Percentiles rank a stretch among this genome's conserved stretches.
Evolutionary conservation across 2,329 filamentous ascomycete species (phyloP).

Genomic region (Trichoderma koningiopsis): DNA sequence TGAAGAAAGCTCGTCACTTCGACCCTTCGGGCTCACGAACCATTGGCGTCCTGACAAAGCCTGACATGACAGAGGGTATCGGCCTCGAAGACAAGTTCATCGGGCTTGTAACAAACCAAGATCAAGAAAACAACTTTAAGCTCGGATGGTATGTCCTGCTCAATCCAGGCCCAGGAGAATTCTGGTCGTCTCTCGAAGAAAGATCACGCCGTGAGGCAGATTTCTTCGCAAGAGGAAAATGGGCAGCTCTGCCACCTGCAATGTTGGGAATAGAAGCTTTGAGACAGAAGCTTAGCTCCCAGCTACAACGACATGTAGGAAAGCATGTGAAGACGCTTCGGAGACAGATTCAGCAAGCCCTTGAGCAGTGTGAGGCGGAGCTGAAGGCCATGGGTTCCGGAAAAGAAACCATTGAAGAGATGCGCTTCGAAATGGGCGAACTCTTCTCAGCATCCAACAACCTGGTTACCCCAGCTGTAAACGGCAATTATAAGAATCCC

Average conservation of each 20-base stretch:
- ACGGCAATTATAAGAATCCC: conserved; percentile 59
- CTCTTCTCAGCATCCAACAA: conserved; percentile 56
- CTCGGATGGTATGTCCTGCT: conserved; percentile 56
- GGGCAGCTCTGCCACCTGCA: conserved; percentile 49
- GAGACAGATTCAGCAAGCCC: conserved; percentile 53
- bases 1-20: conserved; percentile 54
- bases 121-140: conserved; percentile 53
- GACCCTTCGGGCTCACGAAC: conserved; percentile 53
- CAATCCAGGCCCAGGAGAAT: conserved; percentile 51
- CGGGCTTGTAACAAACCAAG: conserved; percentile 54
- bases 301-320: conserved; percentile 55
- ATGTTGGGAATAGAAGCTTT: conserved; percentile 52
- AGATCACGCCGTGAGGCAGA: conserved; percentile 48
- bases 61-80: conserved; percentile 55
- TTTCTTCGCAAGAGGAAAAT: conserved; percentile 54
- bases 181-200: conserved; percentile 47
- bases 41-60: conserved; percentile 56
- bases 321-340: conserved; percentile 54
- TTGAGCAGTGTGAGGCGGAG: conserved; percentile 52
- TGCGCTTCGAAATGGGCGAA: conserved; percentile 56
- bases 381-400: conserved; percentile 54
- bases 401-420: conserved; percentile 56
- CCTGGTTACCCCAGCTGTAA: conserved; percentile 55
- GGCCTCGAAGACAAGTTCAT: conserved; percentile 58
- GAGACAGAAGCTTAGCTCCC: conserved; percentile 51